Evolutionary conservation across 2,329 filamentous ascomycete species (phyloP), one percentile per base, ranked within the genome.

Genomic region (Periconia macrospinosa): DNA sequence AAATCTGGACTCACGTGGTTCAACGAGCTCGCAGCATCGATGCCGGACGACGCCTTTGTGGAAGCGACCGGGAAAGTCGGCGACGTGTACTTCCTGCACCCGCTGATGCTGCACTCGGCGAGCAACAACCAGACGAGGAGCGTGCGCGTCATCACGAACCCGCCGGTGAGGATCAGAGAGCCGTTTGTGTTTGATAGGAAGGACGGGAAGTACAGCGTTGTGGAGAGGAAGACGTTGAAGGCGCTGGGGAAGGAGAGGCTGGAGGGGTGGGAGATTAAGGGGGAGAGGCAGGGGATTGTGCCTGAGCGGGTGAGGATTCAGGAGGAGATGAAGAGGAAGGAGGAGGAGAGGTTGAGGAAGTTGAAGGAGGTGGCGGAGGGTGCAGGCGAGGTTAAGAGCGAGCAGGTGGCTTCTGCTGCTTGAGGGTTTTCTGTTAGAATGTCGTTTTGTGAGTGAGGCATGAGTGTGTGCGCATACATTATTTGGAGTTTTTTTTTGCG

Each of bases 51-150:
- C 10, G 71, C 75, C 2, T 83, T 85, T 62, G 78, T 83, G 41
- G 83, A 86, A 70, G 81, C 78, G 0, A 79, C 76, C 2, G 84
- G 84, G 1, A 62, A 75, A 1, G 75, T 79, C 0, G 83, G 83
- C 9, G 83, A 86, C 55, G 81, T 86, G 14, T 85, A 80, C 58
- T 69, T 86, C 15, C 62, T 86, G 65, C 83, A 86, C 65, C 83
- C 83, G 41, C 69, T 86, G 17, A 86, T 86, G 82, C 66, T 85
- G 69, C 83, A 86, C 66, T 79, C 77, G 40, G 79, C 81, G 7
- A 79, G 76, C 6, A 76, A 76, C 48, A 84, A 84, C 59, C 73
- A 75, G 49, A 55, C 80, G 23, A 69, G 81, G 18, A 72, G 75
- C 11, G 72, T 77, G 1, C 69, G 82, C 3, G 76, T 84, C 33